Evolutionary conservation across 169 alveolate genomes (phyloP).

Genomic region (Plasmodium vivax): DNA sequence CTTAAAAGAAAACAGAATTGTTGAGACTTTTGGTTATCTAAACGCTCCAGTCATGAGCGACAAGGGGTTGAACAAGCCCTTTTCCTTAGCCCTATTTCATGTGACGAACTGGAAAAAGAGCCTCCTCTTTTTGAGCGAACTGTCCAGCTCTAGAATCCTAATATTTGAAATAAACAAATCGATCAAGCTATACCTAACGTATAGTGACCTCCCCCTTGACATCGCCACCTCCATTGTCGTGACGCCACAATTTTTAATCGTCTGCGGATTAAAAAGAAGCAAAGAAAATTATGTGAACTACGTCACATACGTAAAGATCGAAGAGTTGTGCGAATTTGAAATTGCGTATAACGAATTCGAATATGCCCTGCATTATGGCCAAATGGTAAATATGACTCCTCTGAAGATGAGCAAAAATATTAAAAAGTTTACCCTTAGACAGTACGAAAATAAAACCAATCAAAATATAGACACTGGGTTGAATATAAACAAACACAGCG

Average conservation of each 20-base stretch:
- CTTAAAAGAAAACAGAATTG: not conserved
- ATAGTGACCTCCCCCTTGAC: conserved; percentile 16
- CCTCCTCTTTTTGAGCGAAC: conserved; percentile 70
- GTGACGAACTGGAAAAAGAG: conserved; percentile 9
- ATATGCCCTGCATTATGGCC: conserved; percentile 1
- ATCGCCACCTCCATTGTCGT: conserved; percentile 10
- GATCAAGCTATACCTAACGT: conserved; percentile 34
- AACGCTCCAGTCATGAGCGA: conserved; percentile 36
- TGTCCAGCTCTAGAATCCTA: conserved; percentile 48
- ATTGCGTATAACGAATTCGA: conserved; percentile 33
- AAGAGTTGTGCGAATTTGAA: conserved; percentile 31
- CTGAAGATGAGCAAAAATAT: conserved; percentile 47
- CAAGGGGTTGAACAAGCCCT: conserved; percentile 58
- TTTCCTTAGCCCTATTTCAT: conserved; percentile 26
- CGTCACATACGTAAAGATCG: conserved; percentile 37
- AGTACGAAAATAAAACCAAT: not conserved
- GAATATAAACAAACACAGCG: not conserved
- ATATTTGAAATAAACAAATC: conserved; percentile 32
- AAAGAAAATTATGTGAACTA: conserved; percentile 37
- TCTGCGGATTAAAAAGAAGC: conserved; percentile 36
- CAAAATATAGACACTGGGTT: conserved; percentile 7
- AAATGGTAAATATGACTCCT: not conserved
- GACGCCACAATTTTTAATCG: conserved; percentile 28
- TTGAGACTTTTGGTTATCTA: conserved; percentile 53
- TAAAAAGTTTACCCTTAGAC: conserved; percentile 11